Evolutionary conservation across 345 rosid species (phyloP).

Genomic region (Orychophragmus violaceus): DNA sequence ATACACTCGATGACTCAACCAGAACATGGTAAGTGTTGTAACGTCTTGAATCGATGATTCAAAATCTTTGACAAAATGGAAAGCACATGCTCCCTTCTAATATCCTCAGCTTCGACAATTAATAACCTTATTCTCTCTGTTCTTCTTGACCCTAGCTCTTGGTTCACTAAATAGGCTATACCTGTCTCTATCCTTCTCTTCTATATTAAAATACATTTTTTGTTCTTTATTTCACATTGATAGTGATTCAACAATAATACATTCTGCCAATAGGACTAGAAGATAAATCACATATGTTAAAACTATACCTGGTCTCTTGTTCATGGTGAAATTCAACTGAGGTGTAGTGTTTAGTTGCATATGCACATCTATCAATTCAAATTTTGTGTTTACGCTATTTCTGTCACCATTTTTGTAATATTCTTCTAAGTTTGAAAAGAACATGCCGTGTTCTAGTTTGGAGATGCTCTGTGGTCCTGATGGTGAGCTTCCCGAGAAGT

Average conservation of each 20-base stretch:
- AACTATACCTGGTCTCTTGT: background rate
- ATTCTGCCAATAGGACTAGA: background rate
- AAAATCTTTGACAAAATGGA: background rate
- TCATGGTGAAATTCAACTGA: background rate
- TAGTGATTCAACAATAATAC: background rate
- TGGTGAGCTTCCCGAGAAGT: conserved; percentile 94
- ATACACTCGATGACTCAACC: conserved; percentile 75
- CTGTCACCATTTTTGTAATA: background rate
- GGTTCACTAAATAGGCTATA: background rate
- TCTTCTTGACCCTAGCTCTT: background rate
- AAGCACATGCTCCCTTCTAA: background rate
- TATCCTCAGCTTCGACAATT: background rate
- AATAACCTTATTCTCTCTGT: background rate
- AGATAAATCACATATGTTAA: background rate
- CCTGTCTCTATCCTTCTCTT: background rate
- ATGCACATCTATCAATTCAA: background rate
- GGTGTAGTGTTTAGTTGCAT: conserved; percentile 1
- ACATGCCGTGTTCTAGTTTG: conserved; percentile 42
- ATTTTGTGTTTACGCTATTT: background rate
- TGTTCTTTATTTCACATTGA: background rate
- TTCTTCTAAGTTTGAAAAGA: background rate
- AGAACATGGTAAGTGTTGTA: conserved; percentile 59
- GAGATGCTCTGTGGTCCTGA: conserved; percentile 96
- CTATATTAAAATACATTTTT: background rate
- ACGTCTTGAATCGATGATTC: background rate